Conservation (phyloP, 1,284 basidiomycete genomes). For the Irpex rosettiformis region DNA sequence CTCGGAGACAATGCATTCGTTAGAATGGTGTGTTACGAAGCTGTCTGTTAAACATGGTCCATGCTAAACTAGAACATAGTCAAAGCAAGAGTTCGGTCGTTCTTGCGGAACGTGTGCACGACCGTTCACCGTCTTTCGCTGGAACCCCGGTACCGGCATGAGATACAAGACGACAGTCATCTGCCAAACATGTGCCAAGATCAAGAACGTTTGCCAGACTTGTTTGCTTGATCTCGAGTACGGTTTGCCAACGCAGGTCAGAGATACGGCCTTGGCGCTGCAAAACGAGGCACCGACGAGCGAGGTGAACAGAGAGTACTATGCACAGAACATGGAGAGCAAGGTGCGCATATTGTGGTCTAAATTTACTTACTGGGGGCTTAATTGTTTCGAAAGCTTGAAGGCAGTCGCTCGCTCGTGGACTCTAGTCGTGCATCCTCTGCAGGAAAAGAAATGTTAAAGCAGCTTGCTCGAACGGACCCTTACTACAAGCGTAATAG, state of each 20-base stretch:
- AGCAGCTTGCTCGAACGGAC: constrained; percentile 89
- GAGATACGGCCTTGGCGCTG: constrained; percentile 90
- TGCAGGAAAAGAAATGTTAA: constrained; percentile 94
- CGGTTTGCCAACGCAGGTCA: constrained; percentile 93
- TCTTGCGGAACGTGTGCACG: constrained; percentile 96
- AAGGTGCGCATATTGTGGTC: constrained; percentile 51
- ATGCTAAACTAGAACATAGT: constrained; percentile 41
- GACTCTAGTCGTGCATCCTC: constrained; percentile 69
- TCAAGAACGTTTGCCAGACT: constrained; percentile 99
- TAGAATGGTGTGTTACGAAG: constrained; percentile 66
- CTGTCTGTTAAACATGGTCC: constrained; percentile 2
- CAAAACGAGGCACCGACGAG: constrained; percentile 90
- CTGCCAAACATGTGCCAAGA: constrained; percentile 98
- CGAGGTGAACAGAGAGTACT: constrained; percentile 97
- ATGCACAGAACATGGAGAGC: constrained; percentile 93
- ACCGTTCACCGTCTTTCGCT: constrained; percentile 96
- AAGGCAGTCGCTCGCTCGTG: constrained; percentile 63
- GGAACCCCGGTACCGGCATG: constrained; percentile 93
- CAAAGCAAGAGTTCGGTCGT: constrained; percentile 93
- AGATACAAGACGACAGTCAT: constrained; percentile 98
- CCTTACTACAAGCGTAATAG: constrained; percentile 97
- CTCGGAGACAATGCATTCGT: constrained; percentile 87
- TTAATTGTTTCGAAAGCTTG: constrained; percentile 41
- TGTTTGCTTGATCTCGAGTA: constrained; percentile 97
- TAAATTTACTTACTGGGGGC: constrained; percentile 2